Percentiles rank a stretch among this genome's conserved stretches.
phyloP scores from a whole-genome alignment of 768 basidiomycete species.

The Collybia nuda region DNA sequence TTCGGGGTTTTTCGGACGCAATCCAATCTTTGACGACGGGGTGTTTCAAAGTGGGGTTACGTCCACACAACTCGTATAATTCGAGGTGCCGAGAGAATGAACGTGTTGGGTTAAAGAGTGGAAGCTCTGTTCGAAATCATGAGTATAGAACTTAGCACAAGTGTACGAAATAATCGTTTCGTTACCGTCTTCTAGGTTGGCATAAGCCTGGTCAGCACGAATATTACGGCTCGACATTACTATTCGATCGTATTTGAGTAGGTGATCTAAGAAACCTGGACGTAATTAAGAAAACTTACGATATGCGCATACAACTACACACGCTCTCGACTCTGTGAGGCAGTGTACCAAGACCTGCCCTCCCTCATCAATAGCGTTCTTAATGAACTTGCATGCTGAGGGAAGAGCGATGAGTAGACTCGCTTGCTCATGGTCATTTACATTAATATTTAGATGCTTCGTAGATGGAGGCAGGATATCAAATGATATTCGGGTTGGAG shows the following conservation, averaged over 20 bases:
- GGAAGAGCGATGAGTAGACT: conserved; percentile 46
- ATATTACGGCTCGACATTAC: conserved; percentile 1
- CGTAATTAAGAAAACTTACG: conserved; percentile 33
- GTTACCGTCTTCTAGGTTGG: not conserved
- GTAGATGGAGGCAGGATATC: conserved; percentile 27
- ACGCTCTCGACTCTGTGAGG: conserved; percentile 52
- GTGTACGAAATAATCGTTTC: not conserved
- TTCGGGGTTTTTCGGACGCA: conserved; percentile 8
- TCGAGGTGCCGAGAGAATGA: conserved; percentile 48
- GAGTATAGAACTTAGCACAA: too few species aligned
- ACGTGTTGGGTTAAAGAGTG: conserved; percentile 51
- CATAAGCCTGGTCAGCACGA: not conserved
- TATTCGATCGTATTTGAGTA: not conserved
- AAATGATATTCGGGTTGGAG: conserved; percentile 45
- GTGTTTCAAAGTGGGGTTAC: conserved; percentile 35
- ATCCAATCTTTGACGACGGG: conserved; percentile 41
- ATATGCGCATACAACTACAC: conserved; percentile 51
- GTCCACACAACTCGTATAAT: conserved; percentile 41
- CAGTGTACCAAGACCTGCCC: conserved; percentile 57
- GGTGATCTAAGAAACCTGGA: not conserved
- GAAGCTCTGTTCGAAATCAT: conserved; percentile 43
- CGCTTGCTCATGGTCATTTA: conserved; percentile 36
- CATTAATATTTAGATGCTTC: conserved; percentile 41
- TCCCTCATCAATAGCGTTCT: conserved; percentile 34
- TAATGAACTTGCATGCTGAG: conserved; percentile 44